phyloP scores from a whole-genome alignment of 768 basidiomycete species.

The Tricholoma sp. region DNA sequence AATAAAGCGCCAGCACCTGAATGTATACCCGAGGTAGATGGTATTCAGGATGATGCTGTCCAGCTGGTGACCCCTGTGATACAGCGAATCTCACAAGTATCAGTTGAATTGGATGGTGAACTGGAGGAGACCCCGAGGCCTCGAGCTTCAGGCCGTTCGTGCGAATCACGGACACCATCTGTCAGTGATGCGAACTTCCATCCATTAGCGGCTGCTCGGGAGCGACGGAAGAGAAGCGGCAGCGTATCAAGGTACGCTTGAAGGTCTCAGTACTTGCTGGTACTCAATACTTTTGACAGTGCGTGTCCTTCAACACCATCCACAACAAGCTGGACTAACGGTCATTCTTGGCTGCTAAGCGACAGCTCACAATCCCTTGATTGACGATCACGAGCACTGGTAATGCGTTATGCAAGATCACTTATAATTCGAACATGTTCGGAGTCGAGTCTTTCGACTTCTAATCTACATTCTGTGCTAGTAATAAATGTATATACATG shows the following conservation, averaged over 20 bases:
- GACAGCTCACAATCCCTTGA: conserved; percentile 16
- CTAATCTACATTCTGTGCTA: background rate
- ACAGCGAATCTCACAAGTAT: background rate
- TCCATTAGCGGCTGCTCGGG: background rate
- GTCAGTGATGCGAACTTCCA: background rate
- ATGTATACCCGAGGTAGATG: background rate
- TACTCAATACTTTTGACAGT: background rate
- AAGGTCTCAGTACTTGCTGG: background rate
- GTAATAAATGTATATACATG: background rate
- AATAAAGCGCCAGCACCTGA: background rate
- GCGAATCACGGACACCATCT: background rate
- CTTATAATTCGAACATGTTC: background rate
- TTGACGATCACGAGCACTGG: background rate
- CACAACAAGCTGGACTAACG: background rate
- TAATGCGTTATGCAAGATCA: background rate
- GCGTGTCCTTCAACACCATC: background rate
- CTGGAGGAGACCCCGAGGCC: conserved; percentile 11
- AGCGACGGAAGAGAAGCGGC: background rate
- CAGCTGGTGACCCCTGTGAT: background rate
- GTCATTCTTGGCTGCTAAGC: conserved; percentile 22
- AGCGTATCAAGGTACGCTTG: background rate
- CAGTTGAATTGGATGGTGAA: conserved; percentile 1
- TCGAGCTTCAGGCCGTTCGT: background rate
- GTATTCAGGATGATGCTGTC: background rate
- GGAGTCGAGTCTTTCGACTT: background rate